Conservation (phyloP, 2,329 filamentous ascomycete species). For the Colletotrichum lindemuthianum region DNA sequence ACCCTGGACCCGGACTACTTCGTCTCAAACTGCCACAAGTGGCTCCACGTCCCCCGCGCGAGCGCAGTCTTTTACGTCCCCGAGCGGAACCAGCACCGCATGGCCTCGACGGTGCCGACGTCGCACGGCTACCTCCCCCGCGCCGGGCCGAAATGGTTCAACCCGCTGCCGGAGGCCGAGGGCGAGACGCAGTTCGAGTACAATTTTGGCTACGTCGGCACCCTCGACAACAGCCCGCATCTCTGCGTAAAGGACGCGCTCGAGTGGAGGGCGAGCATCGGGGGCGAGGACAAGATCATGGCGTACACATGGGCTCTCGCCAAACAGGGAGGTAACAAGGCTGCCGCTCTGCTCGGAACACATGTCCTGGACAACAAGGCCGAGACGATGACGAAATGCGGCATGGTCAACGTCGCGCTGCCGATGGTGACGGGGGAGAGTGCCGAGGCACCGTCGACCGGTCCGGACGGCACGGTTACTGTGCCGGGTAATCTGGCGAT, state of each 20-base stretch:
- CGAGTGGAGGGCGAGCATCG: constrained; percentile 73
- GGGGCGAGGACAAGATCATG: constrained; percentile 77
- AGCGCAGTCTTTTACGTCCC: constrained; percentile 87
- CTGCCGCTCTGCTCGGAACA: constrained; percentile 74
- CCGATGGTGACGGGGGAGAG: constrained; percentile 62
- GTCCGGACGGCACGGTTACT: constrained; percentile 38
- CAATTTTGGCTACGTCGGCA: constrained; percentile 82
- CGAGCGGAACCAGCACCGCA: constrained; percentile 76
- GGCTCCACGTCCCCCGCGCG: constrained; percentile 83
- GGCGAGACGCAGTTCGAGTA: constrained; percentile 69
- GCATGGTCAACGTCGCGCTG: constrained; percentile 77
- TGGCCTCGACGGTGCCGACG: constrained; percentile 80
- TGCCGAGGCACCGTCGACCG: constrained; percentile 37
- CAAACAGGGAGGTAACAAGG: constrained; percentile 67
- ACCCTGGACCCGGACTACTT: constrained; percentile 84
- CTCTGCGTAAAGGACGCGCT: constrained; percentile 78
- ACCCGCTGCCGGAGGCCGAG: constrained; percentile 53
- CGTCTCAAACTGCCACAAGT: constrained; percentile 89
- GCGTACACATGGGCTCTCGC: constrained; percentile 72
- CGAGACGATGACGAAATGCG: constrained; percentile 71
- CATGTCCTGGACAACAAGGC: constrained; percentile 74
- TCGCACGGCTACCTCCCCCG: constrained; percentile 78
- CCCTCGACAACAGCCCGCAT: constrained; percentile 77
- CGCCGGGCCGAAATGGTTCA: constrained; percentile 40
- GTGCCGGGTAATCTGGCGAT: constrained; percentile 45